Evolutionary conservation across 495 filamentous ascomycete species (phyloP).

Genomic region (Hyaloscypha hepaticicola): DNA sequence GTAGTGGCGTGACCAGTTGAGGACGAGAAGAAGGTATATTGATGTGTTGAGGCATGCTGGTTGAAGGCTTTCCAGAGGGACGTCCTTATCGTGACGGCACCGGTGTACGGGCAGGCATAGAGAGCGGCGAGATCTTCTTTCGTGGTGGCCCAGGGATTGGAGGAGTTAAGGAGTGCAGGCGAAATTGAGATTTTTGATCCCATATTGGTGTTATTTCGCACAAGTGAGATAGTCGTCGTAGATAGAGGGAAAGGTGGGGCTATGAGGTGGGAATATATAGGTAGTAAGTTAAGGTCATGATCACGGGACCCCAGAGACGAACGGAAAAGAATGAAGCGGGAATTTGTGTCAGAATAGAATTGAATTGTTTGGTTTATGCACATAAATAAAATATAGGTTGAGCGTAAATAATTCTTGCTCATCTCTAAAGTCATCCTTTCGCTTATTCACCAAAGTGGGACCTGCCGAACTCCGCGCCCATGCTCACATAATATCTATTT

Average conservation of each 20-base stretch:
- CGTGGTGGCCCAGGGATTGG: constrained; percentile 68
- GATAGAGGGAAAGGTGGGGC: background rate
- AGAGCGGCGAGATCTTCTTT: constrained; percentile 54
- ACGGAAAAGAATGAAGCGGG: background rate
- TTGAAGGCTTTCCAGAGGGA: constrained; percentile 57
- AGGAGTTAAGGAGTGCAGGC: constrained; percentile 69
- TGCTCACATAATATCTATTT: background rate
- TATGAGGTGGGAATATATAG: background rate
- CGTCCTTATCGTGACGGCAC: constrained; percentile 70
- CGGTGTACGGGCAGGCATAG: constrained; percentile 56
- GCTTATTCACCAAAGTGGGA: background rate
- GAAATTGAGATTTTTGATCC: constrained; percentile 36
- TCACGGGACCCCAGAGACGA: background rate
- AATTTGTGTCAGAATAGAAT: background rate
- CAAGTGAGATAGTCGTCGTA: background rate
- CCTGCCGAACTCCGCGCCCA: background rate
- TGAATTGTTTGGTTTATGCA: constrained; percentile 5
- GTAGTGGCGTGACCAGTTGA: constrained; percentile 40
- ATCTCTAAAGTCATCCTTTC: constrained; percentile 1
- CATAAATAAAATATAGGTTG: constrained; percentile 9
- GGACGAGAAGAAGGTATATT: constrained; percentile 62
- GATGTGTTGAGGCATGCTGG: constrained; percentile 59
- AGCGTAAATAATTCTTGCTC: constrained; percentile 7
- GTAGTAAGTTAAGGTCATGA: background rate
- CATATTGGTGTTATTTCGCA: background rate